Evolutionary conservation across 2,329 filamentous ascomycete species (phyloP).

Genomic region (Trichoderma guizhouense): DNA sequence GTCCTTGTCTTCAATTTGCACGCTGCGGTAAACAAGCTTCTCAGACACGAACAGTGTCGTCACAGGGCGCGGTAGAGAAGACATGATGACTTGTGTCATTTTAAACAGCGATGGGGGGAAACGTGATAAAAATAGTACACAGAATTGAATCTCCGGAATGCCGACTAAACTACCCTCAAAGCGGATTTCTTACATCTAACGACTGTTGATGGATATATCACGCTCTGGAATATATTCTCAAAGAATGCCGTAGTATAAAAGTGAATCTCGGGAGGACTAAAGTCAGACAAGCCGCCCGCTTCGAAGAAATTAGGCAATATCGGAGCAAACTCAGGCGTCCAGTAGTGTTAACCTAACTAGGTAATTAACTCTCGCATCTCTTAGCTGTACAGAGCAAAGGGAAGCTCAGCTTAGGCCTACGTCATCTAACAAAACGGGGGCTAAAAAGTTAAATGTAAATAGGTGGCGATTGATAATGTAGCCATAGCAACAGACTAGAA

Average conservation of each 20-base stretch:
- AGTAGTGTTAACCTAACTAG: not conserved
- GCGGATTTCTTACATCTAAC: not conserved
- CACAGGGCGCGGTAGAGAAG: not conserved
- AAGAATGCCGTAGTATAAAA: not conserved
- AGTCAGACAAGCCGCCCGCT: not conserved
- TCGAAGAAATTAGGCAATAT: not conserved
- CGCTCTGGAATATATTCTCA: too few species aligned
- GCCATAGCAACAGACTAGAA: too few species aligned
- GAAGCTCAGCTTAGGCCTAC: too few species aligned
- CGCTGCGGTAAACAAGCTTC: not conserved
- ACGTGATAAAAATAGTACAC: not conserved
- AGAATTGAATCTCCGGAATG: not conserved
- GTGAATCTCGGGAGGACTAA: not conserved
- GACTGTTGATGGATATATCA: not conserved
- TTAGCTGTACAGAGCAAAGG: not conserved
- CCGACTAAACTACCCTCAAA: not conserved
- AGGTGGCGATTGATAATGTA: too few species aligned
- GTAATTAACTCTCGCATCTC: not conserved
- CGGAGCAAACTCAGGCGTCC: not conserved
- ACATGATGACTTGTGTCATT: not conserved
- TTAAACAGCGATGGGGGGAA: not conserved
- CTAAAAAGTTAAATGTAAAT: too few species aligned
- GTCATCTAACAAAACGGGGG: too few species aligned
- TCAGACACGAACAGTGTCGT: not conserved
- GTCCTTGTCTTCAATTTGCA: not conserved